These are phyloP conservation scores for Chrysochromulina tobinii DNA, from an alignment of 78 protist genomes.

Conservation along the genomic window DNA sequence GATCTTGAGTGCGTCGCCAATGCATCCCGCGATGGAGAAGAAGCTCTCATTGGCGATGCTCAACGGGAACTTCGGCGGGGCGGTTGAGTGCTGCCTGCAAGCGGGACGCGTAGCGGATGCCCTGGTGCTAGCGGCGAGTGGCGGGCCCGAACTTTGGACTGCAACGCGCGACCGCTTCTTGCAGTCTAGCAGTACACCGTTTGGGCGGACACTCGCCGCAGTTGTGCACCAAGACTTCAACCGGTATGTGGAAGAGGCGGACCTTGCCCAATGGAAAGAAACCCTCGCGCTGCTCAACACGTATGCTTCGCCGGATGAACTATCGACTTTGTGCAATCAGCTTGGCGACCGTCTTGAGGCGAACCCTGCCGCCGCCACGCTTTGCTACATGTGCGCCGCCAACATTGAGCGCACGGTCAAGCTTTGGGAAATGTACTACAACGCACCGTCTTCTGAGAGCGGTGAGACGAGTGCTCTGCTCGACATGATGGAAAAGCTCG, in stretches of 20 bases:
- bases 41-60: slow-evolving; percentile 41
- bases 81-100: slow-evolving; percentile 69
- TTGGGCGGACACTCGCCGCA: slow-evolving; percentile 43
- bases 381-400: slow-evolving; percentile 83
- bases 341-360: slow-evolving; percentile 63
- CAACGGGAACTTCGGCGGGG: slow-evolving; percentile 62
- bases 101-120: slow-evolving; percentile 76
- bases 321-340: slow-evolving; percentile 49
- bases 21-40: too few species aligned
- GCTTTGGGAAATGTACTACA: slow-evolving; percentile 52
- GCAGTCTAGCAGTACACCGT: slow-evolving; percentile 37
- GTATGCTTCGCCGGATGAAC: slow-evolving; percentile 64
- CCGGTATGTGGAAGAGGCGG: slow-evolving; percentile 40
- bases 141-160: slow-evolving; percentile 52
- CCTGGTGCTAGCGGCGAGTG: slow-evolving; percentile 67
- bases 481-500: not conserved
- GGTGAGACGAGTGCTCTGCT: not conserved
- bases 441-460: not conserved
- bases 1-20: not conserved
- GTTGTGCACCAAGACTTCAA: slow-evolving; percentile 60
- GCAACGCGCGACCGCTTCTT: slow-evolving; percentile 58
- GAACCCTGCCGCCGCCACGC: slow-evolving; percentile 60
- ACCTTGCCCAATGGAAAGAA: slow-evolving; percentile 62
- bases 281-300: slow-evolving; percentile 66
- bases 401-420: slow-evolving; percentile 58